Evolutionary conservation across 192 early-diverging fungal genomes (phyloP), one percentile per base, ranked within the genome.

Genomic region (Backusella australiensis): DNA sequence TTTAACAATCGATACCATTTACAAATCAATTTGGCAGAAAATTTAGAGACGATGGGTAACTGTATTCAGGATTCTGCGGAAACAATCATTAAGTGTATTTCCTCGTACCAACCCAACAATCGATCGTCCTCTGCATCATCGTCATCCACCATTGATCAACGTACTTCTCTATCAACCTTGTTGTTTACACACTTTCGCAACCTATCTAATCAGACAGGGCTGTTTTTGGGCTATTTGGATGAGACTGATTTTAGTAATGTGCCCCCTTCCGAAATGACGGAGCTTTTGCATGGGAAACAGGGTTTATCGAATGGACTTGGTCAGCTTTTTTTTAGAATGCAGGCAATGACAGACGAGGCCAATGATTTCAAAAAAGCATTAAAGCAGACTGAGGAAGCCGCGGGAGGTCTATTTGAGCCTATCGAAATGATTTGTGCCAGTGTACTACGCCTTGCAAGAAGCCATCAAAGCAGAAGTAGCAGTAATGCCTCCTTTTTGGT

Each of bases 11-110:
- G 67, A 26, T 44, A 71, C 15, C 23, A 66, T 35, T 42, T 79
- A 3, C 67, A 79, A 15, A 41, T 42, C n/a, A 73, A 79, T 19
- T 46, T 77, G 19, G 75, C 52, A 15, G 67, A 77, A 19, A 77
- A 68, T 46, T 36, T 81, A 6, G 75, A 81, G 21, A 67, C 73
- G 0, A 73, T 74, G 39, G 71, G 75, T 17, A 72, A 44, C 5
- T 46, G 74, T 35, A 74, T 82, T 32, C 73, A 73, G 17, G 78
- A 82, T 21, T 77, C 81, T 12, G 53, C 71, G 6, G 67, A 77
- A 23, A 39, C 29, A 4, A 77, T 77, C 11, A 72, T 71, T 19
- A 66, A 69, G n/a, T 59, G 67, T 42, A 71, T 77, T 5, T 34
- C 41, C 4, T 34, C 36, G 1, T 59, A 70, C 63, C 11, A 66